phyloP scores from a whole-genome alignment of 805 yeast genomes.

The Alloascoidea africana region DNA sequence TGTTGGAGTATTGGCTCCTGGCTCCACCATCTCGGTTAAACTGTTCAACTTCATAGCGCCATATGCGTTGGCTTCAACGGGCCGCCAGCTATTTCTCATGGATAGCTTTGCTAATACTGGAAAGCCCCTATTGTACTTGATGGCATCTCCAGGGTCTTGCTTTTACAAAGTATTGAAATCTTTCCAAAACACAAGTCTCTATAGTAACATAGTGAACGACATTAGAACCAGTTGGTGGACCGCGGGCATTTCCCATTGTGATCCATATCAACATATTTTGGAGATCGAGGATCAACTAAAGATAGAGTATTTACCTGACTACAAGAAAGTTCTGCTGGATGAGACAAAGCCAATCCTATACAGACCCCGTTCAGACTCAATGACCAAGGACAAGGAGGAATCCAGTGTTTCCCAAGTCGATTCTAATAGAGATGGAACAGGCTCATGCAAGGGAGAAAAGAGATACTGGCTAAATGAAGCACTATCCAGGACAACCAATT shows the following conservation, averaged over 20 bases:
- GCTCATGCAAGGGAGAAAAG: not conserved
- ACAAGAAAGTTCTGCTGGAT: conserved; percentile 44
- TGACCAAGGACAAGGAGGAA: conserved; percentile 6
- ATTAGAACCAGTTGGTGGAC: conserved; percentile 77
- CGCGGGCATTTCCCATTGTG: conserved; percentile 46
- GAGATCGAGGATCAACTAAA: conserved; percentile 27
- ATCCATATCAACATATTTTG: conserved; percentile 35
- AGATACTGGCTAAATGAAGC: no score
- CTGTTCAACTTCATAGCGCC: conserved; percentile 55
- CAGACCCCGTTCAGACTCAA: conserved; percentile 9
- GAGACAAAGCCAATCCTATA: conserved; percentile 25
- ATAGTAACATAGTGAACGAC: conserved; percentile 70
- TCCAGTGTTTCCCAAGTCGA: not conserved
- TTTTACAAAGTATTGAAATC: conserved; percentile 38
- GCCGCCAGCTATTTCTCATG: conserved; percentile 55
- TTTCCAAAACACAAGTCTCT: conserved; percentile 41
- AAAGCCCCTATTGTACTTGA: conserved; percentile 42
- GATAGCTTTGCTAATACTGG: conserved; percentile 20
- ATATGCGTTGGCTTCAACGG: conserved; percentile 50
- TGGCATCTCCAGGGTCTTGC: conserved; percentile 48
- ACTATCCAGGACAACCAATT: conserved; percentile 13
- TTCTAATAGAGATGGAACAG: conserved; percentile 2
- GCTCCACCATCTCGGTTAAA: conserved; percentile 30
- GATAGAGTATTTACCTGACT: conserved; percentile 31
- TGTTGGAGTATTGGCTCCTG: conserved; percentile 51